Percentiles rank a stretch among this genome's conserved stretches.
Conservation (phyloP, 441 rosid genomes). For the Capsella rubella region DNA sequence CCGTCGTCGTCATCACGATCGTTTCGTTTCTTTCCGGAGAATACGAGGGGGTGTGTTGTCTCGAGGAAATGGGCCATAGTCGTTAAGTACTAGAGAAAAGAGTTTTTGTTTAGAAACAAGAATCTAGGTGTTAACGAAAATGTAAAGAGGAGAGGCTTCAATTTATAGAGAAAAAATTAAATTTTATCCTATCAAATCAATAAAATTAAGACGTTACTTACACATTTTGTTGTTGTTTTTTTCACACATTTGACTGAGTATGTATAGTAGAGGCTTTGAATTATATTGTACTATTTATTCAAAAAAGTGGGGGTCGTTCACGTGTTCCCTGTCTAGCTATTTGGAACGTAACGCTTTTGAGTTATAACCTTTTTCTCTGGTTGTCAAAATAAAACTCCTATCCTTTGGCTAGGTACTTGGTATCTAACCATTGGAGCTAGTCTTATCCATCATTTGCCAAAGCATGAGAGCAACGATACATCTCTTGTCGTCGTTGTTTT, state of each 20-base stretch:
- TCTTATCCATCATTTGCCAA: background rate
- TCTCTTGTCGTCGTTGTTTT: background rate
- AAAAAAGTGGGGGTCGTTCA: conserved; percentile 1
- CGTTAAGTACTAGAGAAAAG: background rate
- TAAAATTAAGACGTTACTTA: background rate
- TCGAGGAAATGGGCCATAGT: conserved; percentile 60
- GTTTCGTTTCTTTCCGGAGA: conserved; percentile 59
- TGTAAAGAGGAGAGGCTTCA: conserved; percentile 13
- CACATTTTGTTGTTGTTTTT: too few relatives aligned
- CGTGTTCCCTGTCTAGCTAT: conserved; percentile 6
- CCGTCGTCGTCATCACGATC: conserved; percentile 52
- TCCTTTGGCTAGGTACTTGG: background rate
- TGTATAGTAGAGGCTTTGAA: background rate
- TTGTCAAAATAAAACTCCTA: background rate
- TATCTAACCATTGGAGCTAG: too few relatives aligned
- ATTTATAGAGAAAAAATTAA: conserved; percentile 15
- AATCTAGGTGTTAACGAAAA: conserved; percentile 13
- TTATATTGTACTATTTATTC: background rate
- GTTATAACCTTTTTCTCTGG: background rate
- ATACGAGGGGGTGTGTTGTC: conserved; percentile 39
- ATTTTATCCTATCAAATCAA: background rate
- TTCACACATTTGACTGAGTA: background rate
- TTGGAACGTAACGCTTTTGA: conserved; percentile 13
- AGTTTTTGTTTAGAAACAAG: conserved; percentile 1
- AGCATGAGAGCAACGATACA: background rate